Base-by-base conservation (phyloP, 768 basidiomycete species). In the Termitomyces sp. region DNA sequence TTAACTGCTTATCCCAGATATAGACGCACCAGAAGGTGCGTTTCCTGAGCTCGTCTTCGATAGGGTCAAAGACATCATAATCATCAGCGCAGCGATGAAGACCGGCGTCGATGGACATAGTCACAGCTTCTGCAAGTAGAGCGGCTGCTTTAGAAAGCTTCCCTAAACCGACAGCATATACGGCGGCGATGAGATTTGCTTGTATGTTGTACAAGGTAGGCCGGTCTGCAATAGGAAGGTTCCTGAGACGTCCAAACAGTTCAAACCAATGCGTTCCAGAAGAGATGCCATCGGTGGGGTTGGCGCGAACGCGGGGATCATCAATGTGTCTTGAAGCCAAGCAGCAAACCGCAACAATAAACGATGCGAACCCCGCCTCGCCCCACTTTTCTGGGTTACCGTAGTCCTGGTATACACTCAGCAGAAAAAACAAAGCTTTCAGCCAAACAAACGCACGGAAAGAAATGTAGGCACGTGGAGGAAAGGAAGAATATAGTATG, bases 21-120 rank as follows among this genome's bases (percentile, higher is more conserved):
- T 96, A 97, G 28, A 95, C 92, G 58, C 92, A 92, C 93, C 94
- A 97, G 71, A 97, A 97, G 0, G 94, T 96, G 63, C 94, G 86
- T 71, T 95, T 96, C 57, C 94, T 83, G 30, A 94, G 85, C 69
- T 96, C 92, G 59, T 90, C 88, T 69, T 95, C 94, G 61, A 95
- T 87, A 9, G 89, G 82, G 71, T 94, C 88, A 69, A 97, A 96
- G 52, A 91, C 79, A 67, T 91, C 88, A 66, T 92, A 92, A 14
- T 84, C 86, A 62, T 94, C 92, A 0, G 90, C 87, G 41, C 86
- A 88, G 52, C 94, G 87, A 70, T 97, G 94, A 26, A 96, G 76
- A 1, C 94, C 94, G 5, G 89, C 89, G 68, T 97, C 94, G 62
- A 94, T 80, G 45, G 86, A 92, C 68, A 94, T 83, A 1, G 93